Conservation (phyloP, 768 basidiomycete species). For the Sporobolomyces phaffii region DNA sequence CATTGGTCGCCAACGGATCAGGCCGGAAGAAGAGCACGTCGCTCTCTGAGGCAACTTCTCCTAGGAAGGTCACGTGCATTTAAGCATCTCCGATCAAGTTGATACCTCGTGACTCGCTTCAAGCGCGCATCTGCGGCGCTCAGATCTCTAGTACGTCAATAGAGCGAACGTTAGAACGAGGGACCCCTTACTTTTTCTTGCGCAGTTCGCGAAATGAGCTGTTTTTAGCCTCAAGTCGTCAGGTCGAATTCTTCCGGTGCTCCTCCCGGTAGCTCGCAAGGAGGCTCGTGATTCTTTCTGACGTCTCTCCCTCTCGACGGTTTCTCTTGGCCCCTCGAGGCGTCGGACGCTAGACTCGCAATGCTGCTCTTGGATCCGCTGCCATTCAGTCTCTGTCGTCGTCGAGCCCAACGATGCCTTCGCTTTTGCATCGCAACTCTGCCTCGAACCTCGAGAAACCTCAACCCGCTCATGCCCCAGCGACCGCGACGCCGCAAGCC, state of each 20-base stretch:
- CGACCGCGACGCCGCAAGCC: not conserved
- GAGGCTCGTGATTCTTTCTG: not conserved
- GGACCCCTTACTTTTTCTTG: too few relatives aligned
- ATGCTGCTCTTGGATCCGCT: not conserved
- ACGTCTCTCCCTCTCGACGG: not conserved
- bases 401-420: not conserved
- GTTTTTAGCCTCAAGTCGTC: too few relatives aligned
- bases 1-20: too few relatives aligned
- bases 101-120: too few relatives aligned
- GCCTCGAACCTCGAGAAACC: slow-evolving; percentile 11
- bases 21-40: too few relatives aligned
- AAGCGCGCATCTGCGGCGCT: too few relatives aligned
- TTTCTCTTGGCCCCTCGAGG: not conserved
- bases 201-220: not conserved
- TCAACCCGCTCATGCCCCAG: not conserved
- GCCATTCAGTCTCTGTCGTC: not conserved
- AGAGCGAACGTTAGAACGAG: too few relatives aligned
- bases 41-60: too few relatives aligned
- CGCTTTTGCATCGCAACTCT: slow-evolving; percentile 1
- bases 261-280: too few relatives aligned
- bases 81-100: too few relatives aligned
- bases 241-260: not conserved
- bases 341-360: not conserved
- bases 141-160: too few relatives aligned
- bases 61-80: too few relatives aligned